Percentiles rank a stretch among this genome's conserved stretches.
phyloP scores from a whole-genome alignment of 2,329 filamentous ascomycete species.

The Aspergillus candidus region DNA sequence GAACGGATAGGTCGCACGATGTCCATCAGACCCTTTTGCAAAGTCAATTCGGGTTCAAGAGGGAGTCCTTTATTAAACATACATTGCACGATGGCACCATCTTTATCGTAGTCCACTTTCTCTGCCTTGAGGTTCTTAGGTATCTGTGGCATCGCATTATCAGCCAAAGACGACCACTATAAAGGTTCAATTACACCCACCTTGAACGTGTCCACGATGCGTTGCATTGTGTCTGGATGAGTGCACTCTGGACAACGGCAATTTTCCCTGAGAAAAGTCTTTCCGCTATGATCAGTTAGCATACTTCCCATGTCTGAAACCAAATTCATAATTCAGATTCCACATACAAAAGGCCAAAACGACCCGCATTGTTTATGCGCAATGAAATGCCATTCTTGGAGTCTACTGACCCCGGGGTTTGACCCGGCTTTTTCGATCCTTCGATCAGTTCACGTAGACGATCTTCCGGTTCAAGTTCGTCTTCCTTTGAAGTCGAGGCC shows the following conservation, averaged over 20 bases:
- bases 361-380: too few species aligned
- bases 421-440: too few species aligned
- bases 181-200: conserved; percentile 31
- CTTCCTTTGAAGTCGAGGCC: too few species aligned
- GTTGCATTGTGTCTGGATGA: conserved; percentile 64
- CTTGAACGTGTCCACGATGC: conserved; percentile 61
- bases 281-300: background rate
- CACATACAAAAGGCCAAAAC: too few species aligned
- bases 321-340: too few species aligned
- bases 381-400: too few species aligned
- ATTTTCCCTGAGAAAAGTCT: conserved; percentile 54
- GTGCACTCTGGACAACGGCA: conserved; percentile 64
- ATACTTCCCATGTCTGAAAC: too few species aligned
- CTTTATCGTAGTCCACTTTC: conserved; percentile 25
- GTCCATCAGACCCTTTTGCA: conserved; percentile 59
- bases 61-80: conserved; percentile 15
- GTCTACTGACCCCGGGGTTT: too few species aligned
- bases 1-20: conserved; percentile 62
- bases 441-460: too few species aligned
- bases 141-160: conserved; percentile 39
- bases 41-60: conserved; percentile 9
- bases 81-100: conserved; percentile 49
- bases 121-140: conserved; percentile 38
- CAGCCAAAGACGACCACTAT: too few species aligned
- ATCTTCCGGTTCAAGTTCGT: too few species aligned